These are phyloP conservation scores for Nicotiana tomentosiformis DNA, from an alignment of 257 asterid species.

Conservation along the genomic window DNA sequence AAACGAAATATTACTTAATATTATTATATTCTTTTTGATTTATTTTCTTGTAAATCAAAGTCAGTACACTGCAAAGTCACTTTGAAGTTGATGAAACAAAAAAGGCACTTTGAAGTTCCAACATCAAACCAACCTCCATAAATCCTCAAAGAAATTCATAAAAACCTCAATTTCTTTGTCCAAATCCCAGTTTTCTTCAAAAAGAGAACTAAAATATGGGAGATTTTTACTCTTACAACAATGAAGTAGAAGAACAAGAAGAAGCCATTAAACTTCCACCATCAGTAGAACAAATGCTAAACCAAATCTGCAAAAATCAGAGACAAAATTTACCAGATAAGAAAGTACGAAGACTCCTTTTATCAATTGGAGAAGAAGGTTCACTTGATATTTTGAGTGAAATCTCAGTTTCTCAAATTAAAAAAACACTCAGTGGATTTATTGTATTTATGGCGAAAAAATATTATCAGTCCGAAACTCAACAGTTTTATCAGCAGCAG, in stretches of 20 bases:
- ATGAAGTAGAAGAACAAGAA: neutral
- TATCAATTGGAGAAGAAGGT: slow-evolving; percentile 28
- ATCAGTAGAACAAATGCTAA: neutral
- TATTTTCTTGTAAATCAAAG: too few species aligned
- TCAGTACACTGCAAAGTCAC: neutral
- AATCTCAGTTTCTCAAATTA: slow-evolving; percentile 7
- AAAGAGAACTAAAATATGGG: neutral
- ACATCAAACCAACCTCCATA: too few species aligned
- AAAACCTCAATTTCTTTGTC: neutral
- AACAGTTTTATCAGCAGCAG: neutral
- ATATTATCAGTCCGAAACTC: neutral
- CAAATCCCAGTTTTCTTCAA: neutral
- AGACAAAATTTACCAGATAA: slow-evolving; percentile 10
- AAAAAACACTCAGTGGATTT: slow-evolving; percentile 12
- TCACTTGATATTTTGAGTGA: slow-evolving; percentile 12
- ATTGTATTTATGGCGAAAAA: slow-evolving; percentile 17
- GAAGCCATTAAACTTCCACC: neutral
- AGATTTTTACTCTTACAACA: neutral
- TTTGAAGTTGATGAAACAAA: too few species aligned
- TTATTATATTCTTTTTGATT: too few species aligned
- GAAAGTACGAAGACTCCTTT: slow-evolving; percentile 20
- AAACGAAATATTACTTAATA: too few species aligned
- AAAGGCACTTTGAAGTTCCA: neutral
- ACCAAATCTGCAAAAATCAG: neutral
- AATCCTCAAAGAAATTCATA: too few species aligned